Conservation (phyloP, 176 grass and related monocot genomes). For the Miscanthus lutarioriparius region DNA sequence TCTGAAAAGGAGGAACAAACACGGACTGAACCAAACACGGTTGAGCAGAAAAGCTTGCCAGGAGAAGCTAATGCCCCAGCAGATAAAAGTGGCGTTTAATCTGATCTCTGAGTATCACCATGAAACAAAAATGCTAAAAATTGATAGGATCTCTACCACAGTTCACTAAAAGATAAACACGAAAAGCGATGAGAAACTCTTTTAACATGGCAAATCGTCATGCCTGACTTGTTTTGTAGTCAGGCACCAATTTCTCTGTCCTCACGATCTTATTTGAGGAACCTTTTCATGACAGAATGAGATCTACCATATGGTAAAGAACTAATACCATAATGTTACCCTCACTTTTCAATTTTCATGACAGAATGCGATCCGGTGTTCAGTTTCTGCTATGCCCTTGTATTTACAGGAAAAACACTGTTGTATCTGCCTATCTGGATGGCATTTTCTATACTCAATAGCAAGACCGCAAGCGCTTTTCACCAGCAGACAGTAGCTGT, state of each 20-base stretch:
- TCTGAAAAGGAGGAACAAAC: conserved; percentile 45
- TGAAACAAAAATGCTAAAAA: conserved; percentile 26
- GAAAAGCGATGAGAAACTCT: conserved; percentile 8
- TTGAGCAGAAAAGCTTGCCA: conserved; percentile 22
- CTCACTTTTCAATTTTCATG: neutral
- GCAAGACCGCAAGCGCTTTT: neutral
- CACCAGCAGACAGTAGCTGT: neutral
- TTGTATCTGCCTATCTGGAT: neutral
- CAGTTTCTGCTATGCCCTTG: neutral
- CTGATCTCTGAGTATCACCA: conserved; percentile 17
- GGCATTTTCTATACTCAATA: neutral
- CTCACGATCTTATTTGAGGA: conserved; percentile 9
- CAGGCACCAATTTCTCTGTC: neutral
- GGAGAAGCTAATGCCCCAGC: conserved; percentile 11
- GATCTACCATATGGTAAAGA: neutral
- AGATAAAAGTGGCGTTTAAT: conserved; percentile 11
- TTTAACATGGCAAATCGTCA: conserved; percentile 9
- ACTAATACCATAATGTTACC: neutral
- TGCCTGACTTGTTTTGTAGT: conserved; percentile 32
- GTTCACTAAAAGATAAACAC: conserved; percentile 27
- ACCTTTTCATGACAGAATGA: neutral
- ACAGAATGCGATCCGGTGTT: neutral
- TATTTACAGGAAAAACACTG: neutral
- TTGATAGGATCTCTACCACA: conserved; percentile 23
- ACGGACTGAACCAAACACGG: neutral